Evolutionary conservation across 140 eudicot species (phyloP).

Genomic region (Stevia rebaudiana): DNA sequence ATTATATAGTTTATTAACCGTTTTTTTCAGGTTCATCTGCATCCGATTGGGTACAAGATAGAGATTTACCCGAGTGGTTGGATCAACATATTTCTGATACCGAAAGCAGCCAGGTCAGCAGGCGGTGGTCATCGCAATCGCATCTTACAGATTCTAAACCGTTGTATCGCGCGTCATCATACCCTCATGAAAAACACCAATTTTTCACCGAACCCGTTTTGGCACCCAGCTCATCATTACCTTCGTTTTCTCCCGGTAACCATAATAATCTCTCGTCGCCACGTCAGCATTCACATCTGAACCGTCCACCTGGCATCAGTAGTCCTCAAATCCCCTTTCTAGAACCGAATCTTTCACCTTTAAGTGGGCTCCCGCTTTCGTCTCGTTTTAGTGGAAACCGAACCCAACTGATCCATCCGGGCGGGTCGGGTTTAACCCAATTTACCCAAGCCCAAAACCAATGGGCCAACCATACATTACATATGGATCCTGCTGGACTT

Average conservation of each 20-base stretch:
- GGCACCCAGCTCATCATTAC: conserved; percentile 66
- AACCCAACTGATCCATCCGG: conserved; percentile 41
- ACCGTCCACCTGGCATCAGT: conserved; percentile 37
- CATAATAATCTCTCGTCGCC: conserved; percentile 17
- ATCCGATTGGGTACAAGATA: conserved; percentile 75
- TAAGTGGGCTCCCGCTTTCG: conserved; percentile 38
- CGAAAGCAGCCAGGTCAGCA: conserved; percentile 59
- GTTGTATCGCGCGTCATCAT: conserved; percentile 75
- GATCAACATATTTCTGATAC: conserved; percentile 70
- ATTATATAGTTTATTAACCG: background rate
- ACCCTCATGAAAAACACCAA: conserved; percentile 66
- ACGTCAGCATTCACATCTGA: conserved; percentile 38
- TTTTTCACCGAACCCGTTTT: conserved; percentile 52
- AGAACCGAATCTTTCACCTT: conserved; percentile 44
- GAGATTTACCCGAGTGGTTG: conserved; percentile 66
- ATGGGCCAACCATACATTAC: conserved; percentile 66
- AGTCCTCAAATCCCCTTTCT: conserved; percentile 57
- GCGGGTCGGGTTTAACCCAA: conserved; percentile 44
- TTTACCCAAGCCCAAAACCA: conserved; percentile 47
- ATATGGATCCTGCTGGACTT: conserved; percentile 60
- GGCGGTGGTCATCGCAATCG: conserved; percentile 94
- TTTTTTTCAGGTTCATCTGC: conserved; percentile 77
- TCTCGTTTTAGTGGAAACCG: conserved; percentile 47
- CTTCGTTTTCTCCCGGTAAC: conserved; percentile 76
- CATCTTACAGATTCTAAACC: conserved; percentile 54